A percentile compares a stretch with the other conserved stretches of the same genome.
Evolutionary conservation across 768 basidiomycete genomes (phyloP).

Genomic region (Mycena floridula): DNA sequence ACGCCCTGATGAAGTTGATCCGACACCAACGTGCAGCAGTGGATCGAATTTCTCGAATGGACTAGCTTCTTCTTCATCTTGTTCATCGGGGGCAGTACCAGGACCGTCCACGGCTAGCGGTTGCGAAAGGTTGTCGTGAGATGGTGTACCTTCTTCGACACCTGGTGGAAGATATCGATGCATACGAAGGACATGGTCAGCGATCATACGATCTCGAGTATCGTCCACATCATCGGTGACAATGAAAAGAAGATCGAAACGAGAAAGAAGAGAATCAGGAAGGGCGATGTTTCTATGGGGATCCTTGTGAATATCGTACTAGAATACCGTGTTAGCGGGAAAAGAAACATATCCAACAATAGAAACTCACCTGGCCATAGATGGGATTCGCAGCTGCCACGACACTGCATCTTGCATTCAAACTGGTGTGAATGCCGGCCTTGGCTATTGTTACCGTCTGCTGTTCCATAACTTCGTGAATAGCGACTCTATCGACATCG

Average conservation of each 20-base stretch:
- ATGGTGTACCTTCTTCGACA: conserved; percentile 92
- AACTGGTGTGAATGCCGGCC: conserved; percentile 95
- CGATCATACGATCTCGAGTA: conserved; percentile 86
- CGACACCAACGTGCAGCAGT: conserved; percentile 82
- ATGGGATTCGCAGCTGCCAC: conserved; percentile 98
- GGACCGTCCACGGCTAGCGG: conserved; percentile 85
- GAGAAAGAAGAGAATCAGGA: conserved; percentile 94
- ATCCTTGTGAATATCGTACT: conserved; percentile 99
- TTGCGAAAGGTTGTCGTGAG: conserved; percentile 82
- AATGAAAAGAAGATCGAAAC: conserved; percentile 97
- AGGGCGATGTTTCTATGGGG: conserved; percentile 98
- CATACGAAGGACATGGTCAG: conserved; percentile 96
- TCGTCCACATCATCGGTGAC: conserved; percentile 99
- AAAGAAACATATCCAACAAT: not conserved
- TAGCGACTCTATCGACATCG: conserved; percentile 96
- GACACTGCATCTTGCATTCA: conserved; percentile 97
- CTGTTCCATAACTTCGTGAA: conserved; percentile 99
- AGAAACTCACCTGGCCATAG: conserved; percentile 76
- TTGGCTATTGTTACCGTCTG: conserved; percentile 99
- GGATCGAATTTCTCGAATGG: conserved; percentile 98
- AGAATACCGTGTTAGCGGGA: conserved; percentile 11
- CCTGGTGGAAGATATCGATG: conserved; percentile 96
- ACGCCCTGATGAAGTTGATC: conserved; percentile 39
- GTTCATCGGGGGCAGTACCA: conserved; percentile 38
- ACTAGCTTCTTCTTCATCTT: conserved; percentile 60